Conservation (phyloP, 148 eudicot species). For the Cornus suecica region DNA sequence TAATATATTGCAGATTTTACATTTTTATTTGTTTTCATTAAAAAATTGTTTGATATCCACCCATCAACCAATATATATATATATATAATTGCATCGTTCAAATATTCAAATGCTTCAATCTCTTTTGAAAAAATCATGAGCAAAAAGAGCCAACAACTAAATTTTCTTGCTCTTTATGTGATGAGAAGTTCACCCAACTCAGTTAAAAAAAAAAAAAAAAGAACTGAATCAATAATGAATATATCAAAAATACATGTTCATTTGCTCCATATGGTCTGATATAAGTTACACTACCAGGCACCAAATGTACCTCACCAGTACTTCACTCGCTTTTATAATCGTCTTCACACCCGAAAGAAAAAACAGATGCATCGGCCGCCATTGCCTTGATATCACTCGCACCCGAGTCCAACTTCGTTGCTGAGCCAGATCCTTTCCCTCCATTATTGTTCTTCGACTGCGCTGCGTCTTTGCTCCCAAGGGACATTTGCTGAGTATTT, state of each 20-base stretch:
- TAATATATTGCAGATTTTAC: too few relatives aligned
- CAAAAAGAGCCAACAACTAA: too few relatives aligned
- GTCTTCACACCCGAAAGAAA: slow-evolving; percentile 89
- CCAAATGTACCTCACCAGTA: neutral
- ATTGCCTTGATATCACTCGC: slow-evolving; percentile 78
- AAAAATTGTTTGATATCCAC: too few relatives aligned
- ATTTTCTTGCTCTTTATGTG: too few relatives aligned
- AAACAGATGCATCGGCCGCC: slow-evolving; percentile 98
- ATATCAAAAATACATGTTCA: neutral
- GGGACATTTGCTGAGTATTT: slow-evolving; percentile 48
- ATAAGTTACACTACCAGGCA: neutral
- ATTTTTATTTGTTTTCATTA: too few relatives aligned
- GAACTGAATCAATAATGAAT: too few relatives aligned
- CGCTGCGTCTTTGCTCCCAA: slow-evolving; percentile 29
- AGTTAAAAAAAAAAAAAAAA: too few relatives aligned
- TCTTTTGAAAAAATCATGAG: too few relatives aligned
- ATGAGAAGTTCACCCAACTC: neutral
- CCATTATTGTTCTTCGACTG: slow-evolving; percentile 13
- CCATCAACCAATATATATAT: too few relatives aligned
- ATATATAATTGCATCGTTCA: too few relatives aligned
- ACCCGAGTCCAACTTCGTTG: slow-evolving; percentile 39
- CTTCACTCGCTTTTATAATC: slow-evolving; percentile 77
- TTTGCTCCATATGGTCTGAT: neutral
- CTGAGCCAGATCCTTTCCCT: slow-evolving; percentile 20
- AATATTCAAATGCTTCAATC: too few relatives aligned